These are phyloP conservation scores for Lepiota brunneoincarnata DNA, from an alignment of 768 basidiomycete genomes.

Conservation along the genomic window DNA sequence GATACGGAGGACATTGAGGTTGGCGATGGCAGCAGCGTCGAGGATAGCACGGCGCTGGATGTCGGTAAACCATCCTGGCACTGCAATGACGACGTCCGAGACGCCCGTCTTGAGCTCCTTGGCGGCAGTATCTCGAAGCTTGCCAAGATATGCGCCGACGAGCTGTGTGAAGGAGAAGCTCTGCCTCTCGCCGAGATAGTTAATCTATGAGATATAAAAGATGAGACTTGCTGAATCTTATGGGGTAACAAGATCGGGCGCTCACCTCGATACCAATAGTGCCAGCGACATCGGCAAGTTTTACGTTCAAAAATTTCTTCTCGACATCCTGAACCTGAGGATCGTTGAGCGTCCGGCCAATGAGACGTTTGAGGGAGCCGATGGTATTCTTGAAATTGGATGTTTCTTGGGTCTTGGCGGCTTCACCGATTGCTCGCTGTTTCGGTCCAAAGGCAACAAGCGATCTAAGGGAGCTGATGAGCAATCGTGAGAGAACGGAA, in stretches of 20 bases:
- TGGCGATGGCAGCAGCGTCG: constrained; percentile 87
- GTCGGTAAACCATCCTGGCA: constrained; percentile 97
- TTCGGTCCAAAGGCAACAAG: constrained; percentile 92
- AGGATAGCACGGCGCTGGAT: constrained; percentile 86
- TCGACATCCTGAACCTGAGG: constrained; percentile 81
- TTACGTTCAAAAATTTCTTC: constrained; percentile 88
- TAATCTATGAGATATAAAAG: constrained; percentile 55
- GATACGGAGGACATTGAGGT: constrained; percentile 87
- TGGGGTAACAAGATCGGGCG: constrained; percentile 9
- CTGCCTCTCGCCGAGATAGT: constrained; percentile 79
- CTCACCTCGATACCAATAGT: constrained; percentile 84
- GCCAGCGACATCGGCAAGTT: constrained; percentile 81
- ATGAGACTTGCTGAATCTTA: constrained; percentile 6
- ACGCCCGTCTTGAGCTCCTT: constrained; percentile 84
- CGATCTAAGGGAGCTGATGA: constrained; percentile 56
- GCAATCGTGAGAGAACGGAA: constrained; percentile 50
- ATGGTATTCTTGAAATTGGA: constrained; percentile 98
- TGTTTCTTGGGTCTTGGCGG: constrained; percentile 96
- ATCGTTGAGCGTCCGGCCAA: constrained; percentile 80
- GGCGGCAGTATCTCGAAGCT: constrained; percentile 84
- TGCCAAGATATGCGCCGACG: constrained; percentile 86
- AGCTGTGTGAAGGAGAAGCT: constrained; percentile 89
- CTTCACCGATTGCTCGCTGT: constrained; percentile 88
- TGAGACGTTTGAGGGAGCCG: constrained; percentile 86
- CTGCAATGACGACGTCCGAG: constrained; percentile 91